Base-by-base conservation (phyloP, 164 flowering plant genomes). In the Umbilicus rupestris region DNA sequence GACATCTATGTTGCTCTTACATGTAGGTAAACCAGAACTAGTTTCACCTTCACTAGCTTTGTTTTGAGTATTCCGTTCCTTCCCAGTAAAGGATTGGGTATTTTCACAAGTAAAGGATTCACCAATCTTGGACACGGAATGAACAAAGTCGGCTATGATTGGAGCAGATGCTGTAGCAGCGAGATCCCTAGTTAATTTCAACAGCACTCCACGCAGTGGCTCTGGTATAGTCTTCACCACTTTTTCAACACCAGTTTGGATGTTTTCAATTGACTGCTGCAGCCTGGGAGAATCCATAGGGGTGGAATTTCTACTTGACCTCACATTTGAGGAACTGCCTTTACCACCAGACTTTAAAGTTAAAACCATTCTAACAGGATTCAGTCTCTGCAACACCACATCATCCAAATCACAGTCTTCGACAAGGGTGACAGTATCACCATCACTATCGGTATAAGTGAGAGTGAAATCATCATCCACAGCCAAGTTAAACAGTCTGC, bases 371-470 rank as follows among this genome's bases (percentile, higher is more conserved):
- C 90, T 85, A 70, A 94, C 64, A 46, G 96, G 94, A 70, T 87
- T 84, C 64, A 94, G 69, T 37, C 68, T 30, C 79, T 91, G 99
- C 67, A 74, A 75, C 76, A 83, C 72, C 29, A 82, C 89, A 82
- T 91, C 99, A 71, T 33, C 68, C 39, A 94, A 80, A 79, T 94
- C 99, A 45, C 78, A 77, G 70, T 91, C 89, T 69, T 88, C 88
- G 71, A 70, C 88, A 29, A 94, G 89, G 8, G 96, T 75, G 0
- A 92, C 88, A 14, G 73, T 49, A 75, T 94, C 97, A 60, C 79
- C 78, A 75, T 94, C 97, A 75, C 87, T 93, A 77, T 94, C 96
- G 45, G 77, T 41, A 66, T 94, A 94, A 2, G 92, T 89, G 28
- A 94, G 74, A 5, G 66, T 73, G n/a, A 94, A 28, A 70, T 83